Conservation (phyloP, 2,329 filamentous ascomycete genomes). For the Sphaerostilbella broomeana region DNA sequence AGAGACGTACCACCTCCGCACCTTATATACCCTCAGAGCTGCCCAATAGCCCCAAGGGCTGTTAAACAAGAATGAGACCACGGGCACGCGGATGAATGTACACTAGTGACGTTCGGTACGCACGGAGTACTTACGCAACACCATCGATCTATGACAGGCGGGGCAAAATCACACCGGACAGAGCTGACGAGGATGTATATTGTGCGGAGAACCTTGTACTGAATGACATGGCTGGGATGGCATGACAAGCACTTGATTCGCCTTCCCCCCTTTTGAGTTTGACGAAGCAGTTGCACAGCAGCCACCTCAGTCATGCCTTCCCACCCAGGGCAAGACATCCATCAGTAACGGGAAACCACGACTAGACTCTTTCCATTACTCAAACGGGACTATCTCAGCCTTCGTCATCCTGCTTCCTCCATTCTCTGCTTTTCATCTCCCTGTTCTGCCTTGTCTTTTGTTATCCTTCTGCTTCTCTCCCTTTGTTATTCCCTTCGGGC, state of each 20-base stretch:
- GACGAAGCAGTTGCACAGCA: no score
- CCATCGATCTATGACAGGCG: no score
- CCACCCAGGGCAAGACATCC: background rate
- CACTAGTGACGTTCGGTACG: background rate
- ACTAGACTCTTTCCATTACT: slow-evolving; percentile 1
- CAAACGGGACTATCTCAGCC: slow-evolving; percentile 2
- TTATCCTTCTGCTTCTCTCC: background rate
- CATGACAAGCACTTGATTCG: no score
- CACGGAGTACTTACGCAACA: slow-evolving; percentile 3
- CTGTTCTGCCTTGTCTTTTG: background rate
- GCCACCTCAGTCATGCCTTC: background rate
- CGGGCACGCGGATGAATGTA: background rate
- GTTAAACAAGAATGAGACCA: background rate
- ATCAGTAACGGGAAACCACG: background rate
- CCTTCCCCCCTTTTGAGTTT: no score
- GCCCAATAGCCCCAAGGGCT: no score
- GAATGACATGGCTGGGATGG: no score
- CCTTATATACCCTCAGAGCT: no score
- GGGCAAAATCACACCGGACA: no score
- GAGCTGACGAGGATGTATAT: no score
- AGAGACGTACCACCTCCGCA: background rate
- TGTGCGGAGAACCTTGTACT: no score
- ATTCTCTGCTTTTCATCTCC: background rate
- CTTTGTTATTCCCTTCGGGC: background rate
- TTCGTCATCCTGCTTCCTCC: background rate